Percentiles rank a stretch among this genome's conserved stretches.
phyloP scores from a whole-genome alignment of 495 filamentous ascomycete genomes.

The Neurospora terricola region DNA sequence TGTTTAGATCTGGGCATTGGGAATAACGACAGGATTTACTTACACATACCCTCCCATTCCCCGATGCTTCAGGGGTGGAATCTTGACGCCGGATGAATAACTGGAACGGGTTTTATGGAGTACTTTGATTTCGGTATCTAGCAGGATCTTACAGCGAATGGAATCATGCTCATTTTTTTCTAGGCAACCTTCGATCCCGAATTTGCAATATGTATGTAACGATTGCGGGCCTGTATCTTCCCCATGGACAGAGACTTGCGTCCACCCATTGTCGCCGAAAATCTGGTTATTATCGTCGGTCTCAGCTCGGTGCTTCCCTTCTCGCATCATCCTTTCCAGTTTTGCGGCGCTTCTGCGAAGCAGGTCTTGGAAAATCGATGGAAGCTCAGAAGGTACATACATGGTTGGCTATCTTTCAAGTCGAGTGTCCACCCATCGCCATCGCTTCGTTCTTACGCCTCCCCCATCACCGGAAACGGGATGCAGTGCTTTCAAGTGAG shows the following conservation, averaged over 20 bases:
- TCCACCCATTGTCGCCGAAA: not conserved
- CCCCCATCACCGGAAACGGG: not conserved
- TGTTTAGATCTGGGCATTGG: not conserved
- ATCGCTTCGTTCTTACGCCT: not conserved
- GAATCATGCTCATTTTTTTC: not conserved
- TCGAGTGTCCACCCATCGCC: not conserved
- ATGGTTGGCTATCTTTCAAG: not conserved
- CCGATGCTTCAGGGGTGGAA: not conserved
- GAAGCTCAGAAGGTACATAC: not conserved
- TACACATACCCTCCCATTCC: not conserved
- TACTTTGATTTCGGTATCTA: not conserved
- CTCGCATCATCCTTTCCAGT: not conserved
- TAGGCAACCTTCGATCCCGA: not conserved
- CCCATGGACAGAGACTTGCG: not conserved
- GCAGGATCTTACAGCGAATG: not conserved
- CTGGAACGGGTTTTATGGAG: not conserved
- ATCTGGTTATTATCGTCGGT: not conserved
- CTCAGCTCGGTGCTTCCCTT: not conserved
- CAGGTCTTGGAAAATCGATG: not conserved
- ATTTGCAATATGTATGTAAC: not conserved
- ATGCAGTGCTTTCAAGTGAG: not conserved
- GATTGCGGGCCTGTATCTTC: not conserved
- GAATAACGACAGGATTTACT: not conserved
- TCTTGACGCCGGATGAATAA: not conserved
- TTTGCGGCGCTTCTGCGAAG: not conserved